Percentiles rank a stretch among this genome's conserved stretches.
These are phyloP conservation scores for Euphrasia confusa DNA, from an alignment of 257 asterid genomes.

Conservation along the genomic window DNA sequence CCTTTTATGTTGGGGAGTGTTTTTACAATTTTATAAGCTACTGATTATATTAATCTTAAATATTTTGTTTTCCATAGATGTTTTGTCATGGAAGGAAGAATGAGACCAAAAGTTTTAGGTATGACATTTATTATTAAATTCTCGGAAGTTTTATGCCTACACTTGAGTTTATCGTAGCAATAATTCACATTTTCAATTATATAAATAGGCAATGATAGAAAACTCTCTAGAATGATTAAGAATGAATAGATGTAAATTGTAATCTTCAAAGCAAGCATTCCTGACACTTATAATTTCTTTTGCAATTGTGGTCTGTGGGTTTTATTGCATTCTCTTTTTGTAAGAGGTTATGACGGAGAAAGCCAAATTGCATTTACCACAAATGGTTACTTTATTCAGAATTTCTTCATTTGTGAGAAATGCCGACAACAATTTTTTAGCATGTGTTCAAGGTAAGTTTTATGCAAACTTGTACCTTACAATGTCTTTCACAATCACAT, in stretches of 20 bases:
- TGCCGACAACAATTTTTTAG: constrained; percentile 79
- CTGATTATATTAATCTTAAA: constrained; percentile 24
- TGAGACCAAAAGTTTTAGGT: constrained; percentile 93
- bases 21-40: constrained; percentile 19
- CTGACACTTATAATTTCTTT: constrained; percentile 19
- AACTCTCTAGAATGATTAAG: neutral
- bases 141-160: neutral
- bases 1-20: no score
- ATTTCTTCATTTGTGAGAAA: constrained; percentile 85
- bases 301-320: constrained; percentile 98
- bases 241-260: constrained; percentile 14
- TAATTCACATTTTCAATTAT: neutral
- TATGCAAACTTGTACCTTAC: constrained; percentile 7
- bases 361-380: constrained; percentile 68
- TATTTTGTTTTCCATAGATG: constrained; percentile 44
- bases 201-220: neutral
- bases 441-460: constrained; percentile 80
- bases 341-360: constrained; percentile 82
- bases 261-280: constrained; percentile 18
- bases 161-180: neutral
- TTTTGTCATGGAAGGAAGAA: constrained; percentile 96
- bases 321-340: constrained; percentile 81
- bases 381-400: constrained; percentile 64
- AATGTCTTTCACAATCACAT: neutral
- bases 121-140: constrained; percentile 20